Evolutionary conservation across 2,329 filamentous ascomycete species (phyloP).

Genomic region (Aspergillus tamarii): DNA sequence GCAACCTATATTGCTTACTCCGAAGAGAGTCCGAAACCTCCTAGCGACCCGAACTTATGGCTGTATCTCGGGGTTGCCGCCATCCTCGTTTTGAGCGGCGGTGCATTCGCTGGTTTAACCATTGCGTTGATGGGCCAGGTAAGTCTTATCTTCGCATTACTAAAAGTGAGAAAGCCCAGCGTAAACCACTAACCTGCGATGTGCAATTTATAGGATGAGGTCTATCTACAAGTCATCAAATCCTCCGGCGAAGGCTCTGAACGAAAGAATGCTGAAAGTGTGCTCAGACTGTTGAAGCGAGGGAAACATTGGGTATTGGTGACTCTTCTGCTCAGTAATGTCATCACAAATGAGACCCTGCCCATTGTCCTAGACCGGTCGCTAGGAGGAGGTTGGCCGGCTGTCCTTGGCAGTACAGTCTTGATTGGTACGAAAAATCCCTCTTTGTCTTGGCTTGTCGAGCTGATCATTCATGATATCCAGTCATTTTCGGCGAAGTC

Average conservation of each 20-base stretch:
- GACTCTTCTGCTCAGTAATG: constrained; percentile 89
- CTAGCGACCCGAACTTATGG: constrained; percentile 71
- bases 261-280: constrained; percentile 79
- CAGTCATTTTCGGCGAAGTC: constrained; percentile 97
- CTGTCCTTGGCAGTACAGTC: constrained; percentile 88
- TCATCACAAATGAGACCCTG: constrained; percentile 95
- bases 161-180: not conserved
- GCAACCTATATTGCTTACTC: constrained; percentile 21
- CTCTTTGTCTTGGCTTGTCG: not conserved
- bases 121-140: constrained; percentile 65
- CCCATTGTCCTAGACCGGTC: constrained; percentile 94
- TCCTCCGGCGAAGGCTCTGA: constrained; percentile 84
- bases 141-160: constrained; percentile 15
- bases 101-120: constrained; percentile 92
- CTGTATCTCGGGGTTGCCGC: constrained; percentile 79
- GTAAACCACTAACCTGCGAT: not conserved
- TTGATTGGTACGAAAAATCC: constrained; percentile 71
- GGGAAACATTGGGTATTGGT: constrained; percentile 99
- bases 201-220: constrained; percentile 68
- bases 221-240: constrained; percentile 93
- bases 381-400: constrained; percentile 90
- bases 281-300: constrained; percentile 76
- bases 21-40: constrained; percentile 53
- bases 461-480: constrained; percentile 8
- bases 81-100: constrained; percentile 80